phyloP scores from a whole-genome alignment of 495 filamentous ascomycete species.

The Talaromyces nanjingensis region DNA sequence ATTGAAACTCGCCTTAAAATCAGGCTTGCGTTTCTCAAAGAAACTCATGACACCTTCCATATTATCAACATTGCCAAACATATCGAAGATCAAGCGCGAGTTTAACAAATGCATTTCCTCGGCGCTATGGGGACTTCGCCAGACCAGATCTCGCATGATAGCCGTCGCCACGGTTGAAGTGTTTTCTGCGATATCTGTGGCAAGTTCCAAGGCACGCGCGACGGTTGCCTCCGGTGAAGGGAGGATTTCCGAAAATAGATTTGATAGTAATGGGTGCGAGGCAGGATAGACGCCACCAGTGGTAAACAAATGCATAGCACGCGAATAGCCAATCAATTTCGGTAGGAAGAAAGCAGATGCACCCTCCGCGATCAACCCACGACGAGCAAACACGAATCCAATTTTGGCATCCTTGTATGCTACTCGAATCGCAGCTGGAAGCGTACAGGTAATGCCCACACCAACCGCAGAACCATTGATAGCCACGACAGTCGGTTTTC shows the following conservation, averaged over 20 bases:
- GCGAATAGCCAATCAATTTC: conserved; percentile 46
- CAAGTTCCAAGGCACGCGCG: conserved; percentile 41
- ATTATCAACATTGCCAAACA: conserved; percentile 42
- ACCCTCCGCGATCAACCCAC: conserved; percentile 53
- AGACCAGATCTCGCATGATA: conserved; percentile 52
- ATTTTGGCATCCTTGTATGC: conserved; percentile 40
- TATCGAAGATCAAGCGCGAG: conserved; percentile 45
- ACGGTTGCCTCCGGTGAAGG: conserved; percentile 41
- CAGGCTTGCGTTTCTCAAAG: conserved; percentile 40
- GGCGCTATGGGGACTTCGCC: conserved; percentile 37
- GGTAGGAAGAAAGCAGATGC: conserved; percentile 55
- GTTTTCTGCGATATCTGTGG: conserved; percentile 46
- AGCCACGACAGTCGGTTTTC: conserved; percentile 55
- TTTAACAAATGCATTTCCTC: conserved; percentile 53
- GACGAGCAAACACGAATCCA: conserved; percentile 54
- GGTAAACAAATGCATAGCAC: conserved; percentile 42
- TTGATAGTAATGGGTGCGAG: conserved; percentile 32
- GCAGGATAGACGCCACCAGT: conserved; percentile 30
- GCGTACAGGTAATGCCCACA: conserved; percentile 57
- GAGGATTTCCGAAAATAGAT: conserved; percentile 47
- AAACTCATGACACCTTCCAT: conserved; percentile 41
- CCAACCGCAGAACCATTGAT: conserved; percentile 56
- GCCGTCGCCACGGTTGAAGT: conserved; percentile 41
- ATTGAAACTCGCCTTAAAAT: conserved; percentile 39
- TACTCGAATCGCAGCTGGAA: conserved; percentile 51